Base-by-base conservation (phyloP, 805 yeast species). In the Candida mattraensis region DNA sequence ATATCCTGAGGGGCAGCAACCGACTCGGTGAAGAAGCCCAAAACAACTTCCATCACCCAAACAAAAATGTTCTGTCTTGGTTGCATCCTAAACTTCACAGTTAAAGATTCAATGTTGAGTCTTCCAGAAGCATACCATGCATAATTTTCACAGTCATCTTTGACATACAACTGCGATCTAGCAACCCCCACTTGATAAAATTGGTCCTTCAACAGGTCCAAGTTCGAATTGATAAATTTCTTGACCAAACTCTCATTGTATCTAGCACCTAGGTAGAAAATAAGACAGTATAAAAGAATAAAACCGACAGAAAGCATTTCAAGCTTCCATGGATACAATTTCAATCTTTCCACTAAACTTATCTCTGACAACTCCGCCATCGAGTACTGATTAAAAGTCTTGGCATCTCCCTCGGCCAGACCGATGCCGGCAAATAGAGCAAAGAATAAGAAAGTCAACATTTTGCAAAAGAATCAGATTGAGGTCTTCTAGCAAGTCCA, bases 61-160 rank as follows among this genome's bases (percentile, higher is more conserved):
- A 83, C 66, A 46, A 87, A 67, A 18, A 83, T 51, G 63, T 89
- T 91, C 59, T 87, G 89, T 68, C 98, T 82, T 42, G 94, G 78
- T 43, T 76, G 69, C 61, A 89, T 69, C 38, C 72, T 73, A 57
- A 88, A 69, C 44, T 72, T 76, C 30, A 82, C 69, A 39, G 72
- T 64, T 39, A 88, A 64, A 37, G 76, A 70, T 42, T 78, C 78
- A 42, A 93, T 72, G 59, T 87, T 82, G 40, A 77, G 67, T 61
- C 99, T 80, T 44, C 99, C 99, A 39, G 95, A 75, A 27, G 96
- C 95, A 58, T 87, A 93, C 23, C 85, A 69, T 8, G 68, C 63
- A 60, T 63, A 87, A 41, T 70, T 66, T 50, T 82, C 80, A 17
- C 80, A 66, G 31, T 78, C 74, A 54, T 83, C 94, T 58, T 76